Base-by-base conservation (phyloP, 2,329 filamentous ascomycete genomes). In the Colletotrichum endophyticum region DNA sequence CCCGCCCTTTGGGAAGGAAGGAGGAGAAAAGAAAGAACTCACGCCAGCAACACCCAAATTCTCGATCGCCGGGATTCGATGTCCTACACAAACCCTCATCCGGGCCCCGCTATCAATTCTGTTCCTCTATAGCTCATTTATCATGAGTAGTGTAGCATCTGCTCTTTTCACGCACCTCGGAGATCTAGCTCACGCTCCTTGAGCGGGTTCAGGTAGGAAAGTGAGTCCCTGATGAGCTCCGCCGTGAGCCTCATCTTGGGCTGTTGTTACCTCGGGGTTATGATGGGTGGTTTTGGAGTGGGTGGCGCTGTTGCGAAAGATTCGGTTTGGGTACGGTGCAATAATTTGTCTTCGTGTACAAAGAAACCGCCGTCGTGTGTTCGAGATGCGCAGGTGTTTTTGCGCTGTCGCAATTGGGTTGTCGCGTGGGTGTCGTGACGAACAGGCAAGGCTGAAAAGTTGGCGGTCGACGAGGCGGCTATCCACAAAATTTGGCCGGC, bases 171-270 rank as follows among this genome's bases (percentile, higher is more conserved):
- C 96, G 93, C 95, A 99, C 97, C 97, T 98, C 97, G 94, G 83
- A 99, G 95, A 90, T 99, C 96, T 86, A 99, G 93, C 92, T 99
- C 97, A 87, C 97, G 95, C 91, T 99, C 97, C 89, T 97, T 98
- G 86, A 99, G 92, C 85, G 96, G 96, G 88, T 99, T 99, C 88
- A 99, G 94, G 91, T 98, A 99, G 86, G 96, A 98, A 81, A 98
- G 94, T 84, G 97, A 98, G 86, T 92, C 93, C 87, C 95, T 92
- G 88, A 99, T 98, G 83, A 99, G 93, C 86, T 99, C 97, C 81
- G 95, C 94, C 79, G 96, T 98, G 88, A 99, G 93, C 91, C 96
- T 94, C 97, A 99, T 99, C 80, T 84, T 88, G 85, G 81, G 56
- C 74, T 63, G 76, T 76, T 57, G 62, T 57, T 77, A 69, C 66